Percentiles rank a stretch among this genome's conserved stretches.
Conservation (phyloP, 2,329 filamentous ascomycete species). For the Alternaria metachromatica region DNA sequence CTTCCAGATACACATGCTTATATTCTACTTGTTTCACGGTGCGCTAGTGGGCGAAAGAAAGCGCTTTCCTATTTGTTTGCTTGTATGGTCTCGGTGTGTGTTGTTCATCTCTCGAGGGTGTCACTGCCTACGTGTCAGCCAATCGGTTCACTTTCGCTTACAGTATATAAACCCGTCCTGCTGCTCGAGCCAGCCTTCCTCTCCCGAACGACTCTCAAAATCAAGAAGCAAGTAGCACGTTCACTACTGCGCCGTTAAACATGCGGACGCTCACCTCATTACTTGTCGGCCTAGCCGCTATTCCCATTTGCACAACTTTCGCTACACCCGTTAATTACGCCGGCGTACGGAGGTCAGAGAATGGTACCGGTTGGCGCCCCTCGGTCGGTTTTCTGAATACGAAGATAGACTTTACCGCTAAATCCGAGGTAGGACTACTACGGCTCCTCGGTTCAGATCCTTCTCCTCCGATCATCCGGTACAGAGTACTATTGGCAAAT, state of each 20-base stretch:
- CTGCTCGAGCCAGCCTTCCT: neutral
- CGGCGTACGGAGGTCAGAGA: neutral
- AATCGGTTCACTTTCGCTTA: neutral
- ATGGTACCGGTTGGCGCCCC: neutral
- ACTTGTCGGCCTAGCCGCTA: neutral
- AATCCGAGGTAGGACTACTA: neutral
- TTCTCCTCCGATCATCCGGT: neutral
- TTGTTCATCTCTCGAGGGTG: neutral
- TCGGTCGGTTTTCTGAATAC: neutral
- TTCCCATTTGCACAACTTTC: rapidly evolving
- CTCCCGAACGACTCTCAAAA: neutral
- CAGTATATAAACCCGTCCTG: neutral
- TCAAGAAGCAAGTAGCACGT: neutral
- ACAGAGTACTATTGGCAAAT: neutral
- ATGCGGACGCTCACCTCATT: neutral
- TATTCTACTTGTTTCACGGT: neutral
- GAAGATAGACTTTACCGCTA: neutral
- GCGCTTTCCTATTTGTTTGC: neutral
- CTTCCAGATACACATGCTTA: neutral
- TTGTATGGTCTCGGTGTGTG: neutral
- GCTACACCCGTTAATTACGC: neutral
- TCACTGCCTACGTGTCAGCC: neutral
- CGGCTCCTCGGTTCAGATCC: neutral
- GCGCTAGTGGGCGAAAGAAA: neutral
- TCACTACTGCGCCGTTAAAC: neutral